These are phyloP conservation scores for Fusarium protoensiforme DNA, from an alignment of 2,329 filamentous ascomycete genomes.

Conservation along the genomic window DNA sequence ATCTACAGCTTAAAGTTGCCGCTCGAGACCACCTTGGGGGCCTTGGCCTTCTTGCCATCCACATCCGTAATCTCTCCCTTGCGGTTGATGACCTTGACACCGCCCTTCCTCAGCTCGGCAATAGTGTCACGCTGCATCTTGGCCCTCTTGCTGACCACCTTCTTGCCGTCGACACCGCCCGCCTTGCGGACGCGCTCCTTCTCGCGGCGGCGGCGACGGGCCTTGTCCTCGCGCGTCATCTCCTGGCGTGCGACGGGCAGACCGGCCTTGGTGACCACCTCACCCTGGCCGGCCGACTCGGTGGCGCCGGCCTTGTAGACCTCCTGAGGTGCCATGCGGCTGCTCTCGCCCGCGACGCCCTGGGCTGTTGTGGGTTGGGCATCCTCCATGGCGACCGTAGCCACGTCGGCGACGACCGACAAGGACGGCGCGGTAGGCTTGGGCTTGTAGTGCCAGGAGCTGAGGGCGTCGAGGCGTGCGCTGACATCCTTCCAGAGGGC, in stretches of 20 bases:
- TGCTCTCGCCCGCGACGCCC: slow-evolving; percentile 74
- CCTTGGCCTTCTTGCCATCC: slow-evolving; percentile 79
- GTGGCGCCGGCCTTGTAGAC: slow-evolving; percentile 83
- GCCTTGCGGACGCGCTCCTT: slow-evolving; percentile 87
- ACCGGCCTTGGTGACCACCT: slow-evolving; percentile 82
- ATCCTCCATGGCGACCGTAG: slow-evolving; percentile 95
- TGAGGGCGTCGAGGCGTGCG: slow-evolving; percentile 85
- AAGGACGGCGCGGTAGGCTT: slow-evolving; percentile 84
- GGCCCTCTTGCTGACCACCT: slow-evolving; percentile 67
- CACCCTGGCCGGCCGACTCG: slow-evolving; percentile 71
- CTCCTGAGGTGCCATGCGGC: slow-evolving; percentile 92
- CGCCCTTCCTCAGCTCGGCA: slow-evolving; percentile 81
- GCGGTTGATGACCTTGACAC: slow-evolving; percentile 91
- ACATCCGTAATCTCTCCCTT: slow-evolving; percentile 88
- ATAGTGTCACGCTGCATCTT: slow-evolving; percentile 62
- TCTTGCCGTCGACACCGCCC: slow-evolving; percentile 58
- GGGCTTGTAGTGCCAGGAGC: slow-evolving; percentile 95
- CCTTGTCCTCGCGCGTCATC: slow-evolving; percentile 88
- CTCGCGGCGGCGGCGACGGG: slow-evolving; percentile 78
- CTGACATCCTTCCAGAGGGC: slow-evolving; percentile 84
- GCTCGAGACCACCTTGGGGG: slow-evolving; percentile 61
- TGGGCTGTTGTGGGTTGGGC: slow-evolving; percentile 86
- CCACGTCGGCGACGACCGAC: slow-evolving; percentile 88
- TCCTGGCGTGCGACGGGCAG: slow-evolving; percentile 84
- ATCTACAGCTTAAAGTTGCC: slow-evolving; percentile 71